A percentile compares a stretch with the other conserved stretches of the same genome.
phyloP scores from a whole-genome alignment of 345 rosid genomes.

The Tarenaya hassleriana region DNA sequence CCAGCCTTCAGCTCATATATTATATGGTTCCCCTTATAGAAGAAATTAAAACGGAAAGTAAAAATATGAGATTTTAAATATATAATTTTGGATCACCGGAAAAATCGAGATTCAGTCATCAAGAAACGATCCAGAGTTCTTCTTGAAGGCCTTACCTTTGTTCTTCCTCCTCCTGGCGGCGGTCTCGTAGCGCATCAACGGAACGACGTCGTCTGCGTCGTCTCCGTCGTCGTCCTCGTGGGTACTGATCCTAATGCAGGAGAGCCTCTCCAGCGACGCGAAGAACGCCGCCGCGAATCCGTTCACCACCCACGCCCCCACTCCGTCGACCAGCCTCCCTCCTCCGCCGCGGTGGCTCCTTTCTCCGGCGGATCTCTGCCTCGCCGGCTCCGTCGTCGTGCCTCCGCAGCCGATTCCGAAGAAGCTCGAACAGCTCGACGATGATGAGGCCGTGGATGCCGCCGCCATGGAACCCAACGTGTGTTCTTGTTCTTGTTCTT shows the following conservation, averaged over 20 bases:
- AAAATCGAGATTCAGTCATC: background rate
- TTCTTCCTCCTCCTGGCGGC: background rate
- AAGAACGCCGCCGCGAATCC: conserved; percentile 52
- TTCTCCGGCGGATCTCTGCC: no score
- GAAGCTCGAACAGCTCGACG: no score
- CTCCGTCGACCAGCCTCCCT: conserved; percentile 45
- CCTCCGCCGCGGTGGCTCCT: conserved; percentile 16
- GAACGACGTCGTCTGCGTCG: conserved; percentile 28
- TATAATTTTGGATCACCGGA: background rate
- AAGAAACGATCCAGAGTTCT: background rate
- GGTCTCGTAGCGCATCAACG: conserved; percentile 40
- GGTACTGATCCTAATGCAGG: conserved; percentile 56
- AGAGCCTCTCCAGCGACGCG: conserved; percentile 52
- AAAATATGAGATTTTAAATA: background rate
- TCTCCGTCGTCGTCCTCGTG: conserved; percentile 36
- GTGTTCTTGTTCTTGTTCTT: no score
- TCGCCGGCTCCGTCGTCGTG: no score
- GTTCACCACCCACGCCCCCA: conserved; percentile 58
- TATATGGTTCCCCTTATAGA: no score
- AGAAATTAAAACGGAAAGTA: background rate
- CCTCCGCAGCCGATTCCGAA: no score
- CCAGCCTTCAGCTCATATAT: no score
- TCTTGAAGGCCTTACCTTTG: background rate
- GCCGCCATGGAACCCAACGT: no score
- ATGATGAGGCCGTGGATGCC: no score